A percentile compares a stretch with the other conserved stretches of the same genome.
Evolutionary conservation across 129 eudicot species (phyloP).

Genomic region (Arctium lappa): DNA sequence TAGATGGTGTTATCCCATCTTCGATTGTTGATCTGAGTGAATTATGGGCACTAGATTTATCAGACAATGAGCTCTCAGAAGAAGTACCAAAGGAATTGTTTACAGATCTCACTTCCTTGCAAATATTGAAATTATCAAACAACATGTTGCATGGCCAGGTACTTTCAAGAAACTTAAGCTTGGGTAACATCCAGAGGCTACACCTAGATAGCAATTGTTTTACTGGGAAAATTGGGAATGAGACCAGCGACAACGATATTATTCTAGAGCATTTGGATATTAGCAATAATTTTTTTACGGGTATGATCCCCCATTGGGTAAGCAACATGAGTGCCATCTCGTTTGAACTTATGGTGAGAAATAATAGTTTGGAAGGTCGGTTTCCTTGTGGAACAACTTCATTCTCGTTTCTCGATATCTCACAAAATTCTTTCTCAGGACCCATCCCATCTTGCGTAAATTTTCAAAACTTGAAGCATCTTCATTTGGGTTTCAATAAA

Average conservation of each 20-base stretch:
- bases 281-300: constrained; percentile 21
- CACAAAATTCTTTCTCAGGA: constrained; percentile 19
- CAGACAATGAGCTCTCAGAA: constrained; percentile 23
- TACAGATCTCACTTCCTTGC: neutral
- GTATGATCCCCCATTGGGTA: constrained; percentile 10
- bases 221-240: neutral
- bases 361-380: constrained; percentile 20
- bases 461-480: neutral
- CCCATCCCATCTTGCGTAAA: constrained; percentile 23
- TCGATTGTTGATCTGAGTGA: constrained; percentile 7
- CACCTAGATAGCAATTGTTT: constrained; percentile 10
- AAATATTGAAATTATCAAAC: constrained; percentile 1
- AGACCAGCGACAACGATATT: neutral
- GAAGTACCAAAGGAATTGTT: constrained; percentile 28
- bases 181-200: neutral
- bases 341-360: neutral
- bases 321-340: neutral
- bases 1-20: constrained; percentile 24
- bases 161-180: neutral
- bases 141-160: constrained; percentile 15
- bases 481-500: constrained; percentile 26
- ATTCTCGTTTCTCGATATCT: constrained; percentile 14
- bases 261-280: neutral
- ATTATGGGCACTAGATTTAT: constrained; percentile 8
- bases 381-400: constrained; percentile 18